Percentiles rank a stretch among this genome's conserved stretches.
Conservation (phyloP, 768 basidiomycete genomes). For the Auricularia heimuer region DNA sequence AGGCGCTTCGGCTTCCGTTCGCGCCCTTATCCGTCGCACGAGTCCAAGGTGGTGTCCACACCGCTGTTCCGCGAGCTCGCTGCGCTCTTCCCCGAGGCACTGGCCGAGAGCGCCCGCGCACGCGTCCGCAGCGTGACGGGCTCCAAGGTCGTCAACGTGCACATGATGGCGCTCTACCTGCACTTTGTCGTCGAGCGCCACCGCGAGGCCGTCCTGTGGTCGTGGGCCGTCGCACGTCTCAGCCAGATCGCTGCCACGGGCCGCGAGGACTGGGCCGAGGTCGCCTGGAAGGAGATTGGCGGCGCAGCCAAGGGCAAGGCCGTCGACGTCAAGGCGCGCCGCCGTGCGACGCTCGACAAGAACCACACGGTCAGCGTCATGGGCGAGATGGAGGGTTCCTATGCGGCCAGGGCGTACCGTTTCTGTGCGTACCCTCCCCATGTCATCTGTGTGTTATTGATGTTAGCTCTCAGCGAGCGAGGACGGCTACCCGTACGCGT, state of each 20-base stretch:
- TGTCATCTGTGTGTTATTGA: neutral
- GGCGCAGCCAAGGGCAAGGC: neutral
- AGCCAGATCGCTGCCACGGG: neutral
- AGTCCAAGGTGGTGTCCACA: constrained; percentile 4
- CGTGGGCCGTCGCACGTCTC: constrained; percentile 5
- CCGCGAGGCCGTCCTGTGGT: constrained; percentile 8
- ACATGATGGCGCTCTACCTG: constrained; percentile 7
- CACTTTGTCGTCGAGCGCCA: constrained; percentile 8
- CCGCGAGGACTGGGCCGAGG: neutral
- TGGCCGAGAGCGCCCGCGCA: neutral
- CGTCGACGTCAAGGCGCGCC: neutral
- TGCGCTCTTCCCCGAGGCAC: neutral
- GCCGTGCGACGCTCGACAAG: neutral
- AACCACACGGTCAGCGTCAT: constrained; percentile 18
- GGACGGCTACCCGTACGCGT: constrained; percentile 26
- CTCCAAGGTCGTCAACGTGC: constrained; percentile 2
- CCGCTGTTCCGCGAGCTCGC: constrained; percentile 6
- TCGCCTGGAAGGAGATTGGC: neutral
- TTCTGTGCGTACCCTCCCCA: neutral
- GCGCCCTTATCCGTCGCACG: constrained; percentile 6
- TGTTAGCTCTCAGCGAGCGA: constrained; percentile 14
- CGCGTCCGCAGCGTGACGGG: neutral
- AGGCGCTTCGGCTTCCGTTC: constrained; percentile 4
- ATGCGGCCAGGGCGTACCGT: neutral
- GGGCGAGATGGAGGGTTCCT: constrained; percentile 10